Evolutionary conservation across 306 rosid species (phyloP).

Genomic region (Castanea crenata): DNA sequence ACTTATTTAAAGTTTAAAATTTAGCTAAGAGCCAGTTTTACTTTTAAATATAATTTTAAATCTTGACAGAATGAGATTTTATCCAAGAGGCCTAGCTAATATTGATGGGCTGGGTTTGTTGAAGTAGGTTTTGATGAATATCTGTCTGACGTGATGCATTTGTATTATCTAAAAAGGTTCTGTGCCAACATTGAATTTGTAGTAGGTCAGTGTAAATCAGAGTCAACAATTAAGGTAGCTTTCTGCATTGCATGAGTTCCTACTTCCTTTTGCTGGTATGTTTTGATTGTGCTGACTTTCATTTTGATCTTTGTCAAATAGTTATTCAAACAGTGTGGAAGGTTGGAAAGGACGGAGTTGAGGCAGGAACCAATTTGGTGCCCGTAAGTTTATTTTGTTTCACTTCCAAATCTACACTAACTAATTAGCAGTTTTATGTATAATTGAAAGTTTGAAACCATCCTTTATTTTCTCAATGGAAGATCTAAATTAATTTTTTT

Average conservation of each 20-base stretch:
- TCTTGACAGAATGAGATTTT: not conserved
- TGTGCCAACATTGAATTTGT: not conserved
- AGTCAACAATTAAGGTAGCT: not conserved
- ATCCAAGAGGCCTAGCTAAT: not conserved
- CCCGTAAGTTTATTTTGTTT: conserved; percentile 36
- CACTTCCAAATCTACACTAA: not conserved
- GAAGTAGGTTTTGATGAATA: not conserved
- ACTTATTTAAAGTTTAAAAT: not conserved
- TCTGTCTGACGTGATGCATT: not conserved
- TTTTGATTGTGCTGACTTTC: not conserved
- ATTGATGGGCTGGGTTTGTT: not conserved
- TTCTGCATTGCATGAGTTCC: not conserved
- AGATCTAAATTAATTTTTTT: not conserved
- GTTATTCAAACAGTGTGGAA: conserved; percentile 70
- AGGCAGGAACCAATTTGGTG: conserved; percentile 57
- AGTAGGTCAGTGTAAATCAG: not conserved
- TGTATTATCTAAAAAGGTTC: not conserved
- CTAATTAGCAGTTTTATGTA: not conserved
- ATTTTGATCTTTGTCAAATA: conserved; percentile 25
- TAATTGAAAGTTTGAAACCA: not conserved
- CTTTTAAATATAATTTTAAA: not conserved
- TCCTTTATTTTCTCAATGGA: not conserved
- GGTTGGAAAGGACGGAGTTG: conserved; percentile 81
- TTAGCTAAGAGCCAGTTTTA: not conserved
- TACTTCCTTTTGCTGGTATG: not conserved